Evolutionary conservation across 1,284 basidiomycete species (phyloP).

Genomic region (Ganoderma lingzhi): DNA sequence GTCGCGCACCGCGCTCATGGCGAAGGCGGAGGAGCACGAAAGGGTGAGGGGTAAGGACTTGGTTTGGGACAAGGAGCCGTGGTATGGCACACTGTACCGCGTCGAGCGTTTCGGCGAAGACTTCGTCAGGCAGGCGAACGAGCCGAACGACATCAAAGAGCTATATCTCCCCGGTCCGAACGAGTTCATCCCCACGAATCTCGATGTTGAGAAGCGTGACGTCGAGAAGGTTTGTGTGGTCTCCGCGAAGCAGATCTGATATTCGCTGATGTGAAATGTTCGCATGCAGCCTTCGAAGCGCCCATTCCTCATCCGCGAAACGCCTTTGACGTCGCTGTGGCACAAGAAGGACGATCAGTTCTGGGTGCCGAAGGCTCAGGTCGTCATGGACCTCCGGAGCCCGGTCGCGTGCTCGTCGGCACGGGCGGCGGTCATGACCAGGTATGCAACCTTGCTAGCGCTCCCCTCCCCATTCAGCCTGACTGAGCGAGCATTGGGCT

Average conservation of each 20-base stretch:
- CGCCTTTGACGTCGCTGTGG: slow-evolving; percentile 81
- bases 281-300: slow-evolving; percentile 69
- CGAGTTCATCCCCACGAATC: slow-evolving; percentile 88
- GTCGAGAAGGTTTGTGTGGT: slow-evolving; percentile 59
- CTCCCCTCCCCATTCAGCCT: background rate
- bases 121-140: slow-evolving; percentile 69
- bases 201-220: slow-evolving; percentile 82
- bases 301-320: slow-evolving; percentile 82
- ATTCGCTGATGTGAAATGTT: background rate
- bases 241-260: background rate
- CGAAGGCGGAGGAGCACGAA: slow-evolving; percentile 72
- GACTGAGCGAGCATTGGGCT: slow-evolving; percentile 15
- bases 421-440: slow-evolving; percentile 67
- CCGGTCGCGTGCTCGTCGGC: slow-evolving; percentile 63
- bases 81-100: slow-evolving; percentile 88
- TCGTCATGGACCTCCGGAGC: slow-evolving; percentile 72
- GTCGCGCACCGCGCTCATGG: slow-evolving; percentile 82
- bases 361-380: slow-evolving; percentile 89
- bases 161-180: slow-evolving; percentile 88
- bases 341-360: slow-evolving; percentile 97
- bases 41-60: slow-evolving; percentile 53
- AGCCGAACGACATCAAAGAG: slow-evolving; percentile 69
- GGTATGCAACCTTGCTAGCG: slow-evolving; percentile 47
- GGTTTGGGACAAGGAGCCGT: slow-evolving; percentile 78
- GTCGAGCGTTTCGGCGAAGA: slow-evolving; percentile 73